phyloP scores from a whole-genome alignment of 1,284 basidiomycete genomes.

The Apiotrichum gracile region DNA sequence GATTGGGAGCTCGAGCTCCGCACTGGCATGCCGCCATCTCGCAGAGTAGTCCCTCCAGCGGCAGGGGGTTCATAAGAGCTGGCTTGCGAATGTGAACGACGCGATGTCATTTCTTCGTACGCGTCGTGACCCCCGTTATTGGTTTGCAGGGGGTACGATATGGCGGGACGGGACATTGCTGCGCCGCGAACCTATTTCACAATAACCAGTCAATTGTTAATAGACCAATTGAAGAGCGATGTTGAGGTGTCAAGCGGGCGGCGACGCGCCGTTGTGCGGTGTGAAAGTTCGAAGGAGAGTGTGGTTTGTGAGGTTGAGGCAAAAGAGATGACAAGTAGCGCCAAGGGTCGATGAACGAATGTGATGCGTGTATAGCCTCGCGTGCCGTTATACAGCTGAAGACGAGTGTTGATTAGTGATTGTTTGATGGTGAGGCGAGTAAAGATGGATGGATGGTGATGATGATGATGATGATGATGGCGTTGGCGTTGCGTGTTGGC shows the following conservation, averaged over 20 bases:
- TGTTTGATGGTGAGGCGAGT: neutral
- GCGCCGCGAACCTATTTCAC: too few species aligned
- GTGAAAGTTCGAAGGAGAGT: too few species aligned
- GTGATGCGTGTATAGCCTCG: too few species aligned
- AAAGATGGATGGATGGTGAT: neutral
- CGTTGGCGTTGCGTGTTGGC: too few species aligned
- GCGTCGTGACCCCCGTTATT: neutral
- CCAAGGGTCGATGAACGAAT: neutral
- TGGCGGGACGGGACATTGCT: conserved; percentile 17
- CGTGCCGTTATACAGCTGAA: too few species aligned
- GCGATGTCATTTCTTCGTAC: neutral
- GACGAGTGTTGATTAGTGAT: neutral
- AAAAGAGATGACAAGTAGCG: too few species aligned
- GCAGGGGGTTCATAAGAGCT: neutral
- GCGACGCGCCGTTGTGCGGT: too few species aligned
- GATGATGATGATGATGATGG: neutral
- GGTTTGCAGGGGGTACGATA: conserved; percentile 16
- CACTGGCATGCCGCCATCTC: neutral
- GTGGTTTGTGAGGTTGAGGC: too few species aligned
- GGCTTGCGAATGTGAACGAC: neutral
- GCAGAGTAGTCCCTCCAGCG: too few species aligned
- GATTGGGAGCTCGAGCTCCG: neutral
- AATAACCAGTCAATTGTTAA: too few species aligned
- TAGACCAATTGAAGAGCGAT: too few species aligned
- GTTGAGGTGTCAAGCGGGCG: too few species aligned